Evolutionary conservation across 2,329 filamentous ascomycete genomes (phyloP), one percentile per base, ranked within the genome.

Genomic region (Cladorrhinum sp.): DNA sequence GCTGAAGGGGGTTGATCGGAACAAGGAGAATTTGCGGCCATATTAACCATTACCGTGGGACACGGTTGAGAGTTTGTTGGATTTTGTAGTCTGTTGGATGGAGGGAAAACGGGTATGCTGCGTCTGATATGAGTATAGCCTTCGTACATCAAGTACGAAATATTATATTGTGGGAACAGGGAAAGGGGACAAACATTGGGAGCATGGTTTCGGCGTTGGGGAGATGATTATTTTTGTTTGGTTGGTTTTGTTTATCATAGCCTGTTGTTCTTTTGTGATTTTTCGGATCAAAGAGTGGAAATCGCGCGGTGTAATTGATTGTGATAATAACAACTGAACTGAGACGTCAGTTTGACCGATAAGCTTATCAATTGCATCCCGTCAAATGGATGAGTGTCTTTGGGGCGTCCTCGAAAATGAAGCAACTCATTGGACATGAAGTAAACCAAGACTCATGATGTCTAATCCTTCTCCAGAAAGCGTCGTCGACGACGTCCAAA

Each of bases 1-100:
- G 69, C 73, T 72, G 60, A 68, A 71, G 26, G 70, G 72, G 54
- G 70, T 69, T 33, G 71, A 68, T 10, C 65, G 69, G 30, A 77
- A 80, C 63, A 83, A 84, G 75, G 83, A 85, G 73, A 85, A 85
- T 67, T 64, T 82, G 63, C 73, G 72, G 61, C 76, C 76, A 21
- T 76, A 51, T 55, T 64, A 36, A 9, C 33, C 33, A 36, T 10
- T 3, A 12, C 14, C 33, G 12, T 16, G 3, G 33, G 12, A 12
- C 33, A 12, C 33, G 8, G 33, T n/a, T 5, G 50, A 51, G 64
- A 68, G 10, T 42, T 42, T 42, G 36, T 42, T 42, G 36, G 12
- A 42, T 42, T 42, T 42, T n/a, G 36, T 42, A 14, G 14, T 42
- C 36, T 4, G 10, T 42, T 42, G 36, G 36, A 42, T 42, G 36